A percentile compares a stretch with the other conserved stretches of the same genome.
These are phyloP conservation scores for Ammopiptanthus mongolicus DNA, from an alignment of 306 rosid genomes.

Conservation along the genomic window DNA sequence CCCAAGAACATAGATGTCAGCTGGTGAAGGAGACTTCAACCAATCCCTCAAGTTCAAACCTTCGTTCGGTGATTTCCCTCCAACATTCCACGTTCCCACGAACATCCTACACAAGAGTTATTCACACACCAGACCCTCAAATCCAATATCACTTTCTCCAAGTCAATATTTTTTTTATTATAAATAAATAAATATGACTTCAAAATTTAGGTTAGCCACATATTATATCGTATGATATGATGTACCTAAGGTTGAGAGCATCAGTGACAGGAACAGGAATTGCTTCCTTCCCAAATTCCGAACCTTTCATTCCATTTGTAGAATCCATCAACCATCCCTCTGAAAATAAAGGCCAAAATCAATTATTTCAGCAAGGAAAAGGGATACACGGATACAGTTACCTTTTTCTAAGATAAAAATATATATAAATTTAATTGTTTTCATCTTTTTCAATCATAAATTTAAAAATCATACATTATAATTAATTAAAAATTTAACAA, in stretches of 20 bases:
- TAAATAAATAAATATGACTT: background rate
- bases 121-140: background rate
- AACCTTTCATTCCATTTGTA: conserved; percentile 2
- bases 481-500: no score
- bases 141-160: background rate
- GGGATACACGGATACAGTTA: background rate
- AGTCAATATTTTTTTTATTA: background rate
- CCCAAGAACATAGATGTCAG: conserved; percentile 83
- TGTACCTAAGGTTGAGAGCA: conserved; percentile 45
- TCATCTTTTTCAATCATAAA: no score
- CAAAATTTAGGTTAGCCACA: background rate
- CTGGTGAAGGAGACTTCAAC: conserved; percentile 58
- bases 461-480: no score
- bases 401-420: no score
- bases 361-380: background rate
- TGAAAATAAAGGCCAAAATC: conserved; percentile 19
- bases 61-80: conserved; percentile 78
- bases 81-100: conserved; percentile 97
- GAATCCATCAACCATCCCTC: conserved; percentile 48
- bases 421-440: no score
- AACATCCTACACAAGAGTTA: conserved; percentile 47
- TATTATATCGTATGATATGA: conserved; percentile 17
- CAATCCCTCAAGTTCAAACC: conserved; percentile 62
- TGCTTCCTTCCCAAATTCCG: conserved; percentile 17
- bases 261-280: conserved; percentile 22